Conservation (phyloP, 306 rosid species). For the Glycine tomentella region DNA sequence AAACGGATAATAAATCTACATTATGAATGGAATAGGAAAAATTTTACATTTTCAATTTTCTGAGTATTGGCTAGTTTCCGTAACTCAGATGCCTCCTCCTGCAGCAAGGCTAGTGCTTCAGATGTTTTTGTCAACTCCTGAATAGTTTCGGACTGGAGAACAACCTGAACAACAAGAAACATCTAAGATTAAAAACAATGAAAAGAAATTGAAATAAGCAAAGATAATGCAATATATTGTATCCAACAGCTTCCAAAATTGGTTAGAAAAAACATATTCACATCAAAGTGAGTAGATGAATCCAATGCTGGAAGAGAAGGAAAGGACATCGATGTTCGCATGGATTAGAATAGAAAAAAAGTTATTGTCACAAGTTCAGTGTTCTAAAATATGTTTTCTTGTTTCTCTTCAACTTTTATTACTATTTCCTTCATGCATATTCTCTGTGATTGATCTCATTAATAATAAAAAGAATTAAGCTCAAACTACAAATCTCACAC, state of each 20-base stretch:
- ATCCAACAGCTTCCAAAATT: background rate
- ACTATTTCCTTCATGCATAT: too few species aligned
- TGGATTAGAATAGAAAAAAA: too few species aligned
- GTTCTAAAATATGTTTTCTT: too few species aligned
- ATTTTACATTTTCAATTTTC: slow-evolving; percentile 74
- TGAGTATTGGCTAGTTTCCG: slow-evolving; percentile 63
- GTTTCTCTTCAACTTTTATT: too few species aligned
- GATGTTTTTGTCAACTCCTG: slow-evolving; percentile 95
- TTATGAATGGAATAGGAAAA: background rate
- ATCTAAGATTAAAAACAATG: too few species aligned
- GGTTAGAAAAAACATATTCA: background rate
- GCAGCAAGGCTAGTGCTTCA: slow-evolving; percentile 70
- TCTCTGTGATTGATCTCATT: too few species aligned
- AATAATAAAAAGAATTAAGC: too few species aligned
- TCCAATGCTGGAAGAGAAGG: too few species aligned
- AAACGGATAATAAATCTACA: slow-evolving; percentile 8
- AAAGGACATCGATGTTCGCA: too few species aligned
- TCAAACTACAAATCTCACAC: too few species aligned
- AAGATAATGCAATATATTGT: background rate
- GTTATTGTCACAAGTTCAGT: too few species aligned
- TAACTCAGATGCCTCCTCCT: slow-evolving; percentile 74
- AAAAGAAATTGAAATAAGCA: background rate
- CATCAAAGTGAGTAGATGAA: background rate
- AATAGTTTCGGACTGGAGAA: slow-evolving; percentile 95
- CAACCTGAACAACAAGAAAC: slow-evolving; percentile 72